Evolutionary conservation across 805 yeast genomes (phyloP).

Genomic region (Lipomyces mesembrius): DNA sequence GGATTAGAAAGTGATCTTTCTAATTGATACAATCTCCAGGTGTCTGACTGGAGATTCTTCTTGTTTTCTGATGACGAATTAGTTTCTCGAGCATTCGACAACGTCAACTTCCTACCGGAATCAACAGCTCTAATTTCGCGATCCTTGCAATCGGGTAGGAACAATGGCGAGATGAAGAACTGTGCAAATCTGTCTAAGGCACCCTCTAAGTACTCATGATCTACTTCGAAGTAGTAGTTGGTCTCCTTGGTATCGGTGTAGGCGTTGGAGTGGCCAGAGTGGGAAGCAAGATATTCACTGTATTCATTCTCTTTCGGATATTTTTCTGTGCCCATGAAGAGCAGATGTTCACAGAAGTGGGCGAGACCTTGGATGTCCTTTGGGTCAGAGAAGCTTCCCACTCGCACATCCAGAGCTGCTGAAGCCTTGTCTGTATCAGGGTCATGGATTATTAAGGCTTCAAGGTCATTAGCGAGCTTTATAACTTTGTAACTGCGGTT

Average conservation of each 20-base stretch:
- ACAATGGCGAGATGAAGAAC: slow-evolving; percentile 85
- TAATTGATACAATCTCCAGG: slow-evolving; percentile 86
- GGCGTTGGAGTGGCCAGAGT: slow-evolving; percentile 90
- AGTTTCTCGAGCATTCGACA: background rate
- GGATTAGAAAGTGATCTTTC: slow-evolving; percentile 75
- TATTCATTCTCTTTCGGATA: slow-evolving; percentile 78
- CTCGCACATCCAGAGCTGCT: slow-evolving; percentile 72
- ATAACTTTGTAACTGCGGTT: slow-evolving; percentile 76
- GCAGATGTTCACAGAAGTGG: slow-evolving; percentile 84
- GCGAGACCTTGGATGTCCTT: slow-evolving; percentile 75
- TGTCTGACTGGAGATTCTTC: slow-evolving; percentile 87
- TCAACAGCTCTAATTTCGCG: slow-evolving; percentile 94
- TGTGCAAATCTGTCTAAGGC: slow-evolving; percentile 93
- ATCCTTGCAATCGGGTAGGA: slow-evolving; percentile 74
- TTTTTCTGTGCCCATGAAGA: slow-evolving; percentile 79
- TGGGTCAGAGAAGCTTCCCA: slow-evolving; percentile 85
- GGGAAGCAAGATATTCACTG: slow-evolving; percentile 72
- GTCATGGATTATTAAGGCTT: slow-evolving; percentile 74
- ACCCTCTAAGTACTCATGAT: slow-evolving; percentile 74
- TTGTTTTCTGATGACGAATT: slow-evolving; percentile 64
- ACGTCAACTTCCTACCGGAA: slow-evolving; percentile 49
- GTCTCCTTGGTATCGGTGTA: slow-evolving; percentile 88
- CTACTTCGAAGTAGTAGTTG: slow-evolving; percentile 86
- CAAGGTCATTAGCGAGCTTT: slow-evolving; percentile 69
- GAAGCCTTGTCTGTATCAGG: slow-evolving; percentile 67